Base-by-base conservation (phyloP, 1,139 yeast species). In the Geotrichum citri-aurantii region DNA sequence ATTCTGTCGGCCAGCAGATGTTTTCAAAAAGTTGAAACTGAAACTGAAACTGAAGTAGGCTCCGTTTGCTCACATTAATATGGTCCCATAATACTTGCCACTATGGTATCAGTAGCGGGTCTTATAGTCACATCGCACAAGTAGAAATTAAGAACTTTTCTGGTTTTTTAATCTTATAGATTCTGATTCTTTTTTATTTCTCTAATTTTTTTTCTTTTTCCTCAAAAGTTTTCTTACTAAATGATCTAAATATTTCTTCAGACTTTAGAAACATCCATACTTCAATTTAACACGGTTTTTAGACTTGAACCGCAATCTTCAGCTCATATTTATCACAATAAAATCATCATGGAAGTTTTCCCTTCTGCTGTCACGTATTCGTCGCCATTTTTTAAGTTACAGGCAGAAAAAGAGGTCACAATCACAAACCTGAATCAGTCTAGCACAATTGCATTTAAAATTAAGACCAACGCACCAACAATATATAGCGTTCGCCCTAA, bases 391-490 rank as follows among this genome's bases (percentile, higher is more conserved):
- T 83, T 88, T 68, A 80, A 82, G 66, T 85, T 87, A 65, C 80
- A 86, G 54, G 85, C 95, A 27, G 87, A 85, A 70, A 78, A 80
- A 64, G 81, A 90, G 69, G 77, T 81, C 17, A 57, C 82, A 92
- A 67, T 78, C 81, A 61, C 92, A 92, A 76, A 81, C 82, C 59
- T 75, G 88, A 24, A 72, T 76, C 44, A 75, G 75, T 56, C 76
- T 83, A 44, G 80, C 44, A 37, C 44, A 37, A n/a, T 86, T 55
- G 97, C 97, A 37, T 93, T 90, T 79, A 93, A 93, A 77, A 97
- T 93, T 69, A 93, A 93, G 76, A 93, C 99, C 55, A 93, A 99
- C 12, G 97, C 98, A n/a, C 99, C 99, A 61, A 91, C 88, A 73
- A 80, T 90, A 72, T 89, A 91, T 78, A 89, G 97, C 73, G 98